phyloP scores from a whole-genome alignment of 768 basidiomycete genomes.

The Imleria badia region DNA sequence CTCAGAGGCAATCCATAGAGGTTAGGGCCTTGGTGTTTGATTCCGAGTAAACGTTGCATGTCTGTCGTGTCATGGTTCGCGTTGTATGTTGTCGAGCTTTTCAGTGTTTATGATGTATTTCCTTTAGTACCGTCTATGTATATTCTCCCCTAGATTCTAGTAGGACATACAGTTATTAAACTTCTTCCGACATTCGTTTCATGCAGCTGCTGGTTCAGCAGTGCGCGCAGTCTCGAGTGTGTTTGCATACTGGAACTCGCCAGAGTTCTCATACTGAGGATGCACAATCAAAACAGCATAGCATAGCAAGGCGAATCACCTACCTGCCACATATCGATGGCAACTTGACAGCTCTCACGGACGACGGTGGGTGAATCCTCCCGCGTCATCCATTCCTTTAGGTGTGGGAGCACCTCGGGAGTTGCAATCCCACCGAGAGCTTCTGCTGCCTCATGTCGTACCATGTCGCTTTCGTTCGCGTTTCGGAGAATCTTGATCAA shows the following conservation, averaged over 20 bases:
- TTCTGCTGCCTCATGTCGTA: slow-evolving; percentile 97
- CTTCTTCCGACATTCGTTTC: not conserved
- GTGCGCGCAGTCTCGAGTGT: slow-evolving; percentile 34
- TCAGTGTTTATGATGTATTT: too few relatives aligned
- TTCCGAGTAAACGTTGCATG: slow-evolving; percentile 26
- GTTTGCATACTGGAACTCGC: slow-evolving; percentile 77
- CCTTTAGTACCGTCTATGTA: too few relatives aligned
- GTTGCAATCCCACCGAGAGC: slow-evolving; percentile 97
- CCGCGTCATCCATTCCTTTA: slow-evolving; percentile 81
- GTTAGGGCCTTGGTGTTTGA: slow-evolving; percentile 45
- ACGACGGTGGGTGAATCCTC: slow-evolving; percentile 87
- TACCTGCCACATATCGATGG: slow-evolving; percentile 97
- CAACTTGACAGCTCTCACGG: slow-evolving; percentile 92
- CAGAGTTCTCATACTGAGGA: slow-evolving; percentile 73
- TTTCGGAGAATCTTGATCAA: slow-evolving; percentile 78
- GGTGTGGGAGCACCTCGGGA: slow-evolving; percentile 82
- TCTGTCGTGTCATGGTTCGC: not conserved
- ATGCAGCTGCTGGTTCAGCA: slow-evolving; percentile 14
- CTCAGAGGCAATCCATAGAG: slow-evolving; percentile 45
- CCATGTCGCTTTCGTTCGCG: slow-evolving; percentile 85
- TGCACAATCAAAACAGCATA: not conserved
- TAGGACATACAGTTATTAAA: not conserved
- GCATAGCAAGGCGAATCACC: slow-evolving; percentile 20
- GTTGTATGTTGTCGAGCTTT: too few relatives aligned
- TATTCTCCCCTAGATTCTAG: not conserved